These are phyloP conservation scores for Fusarium sp. DNA, from an alignment of 2,329 filamentous ascomycete genomes.

Conservation along the genomic window DNA sequence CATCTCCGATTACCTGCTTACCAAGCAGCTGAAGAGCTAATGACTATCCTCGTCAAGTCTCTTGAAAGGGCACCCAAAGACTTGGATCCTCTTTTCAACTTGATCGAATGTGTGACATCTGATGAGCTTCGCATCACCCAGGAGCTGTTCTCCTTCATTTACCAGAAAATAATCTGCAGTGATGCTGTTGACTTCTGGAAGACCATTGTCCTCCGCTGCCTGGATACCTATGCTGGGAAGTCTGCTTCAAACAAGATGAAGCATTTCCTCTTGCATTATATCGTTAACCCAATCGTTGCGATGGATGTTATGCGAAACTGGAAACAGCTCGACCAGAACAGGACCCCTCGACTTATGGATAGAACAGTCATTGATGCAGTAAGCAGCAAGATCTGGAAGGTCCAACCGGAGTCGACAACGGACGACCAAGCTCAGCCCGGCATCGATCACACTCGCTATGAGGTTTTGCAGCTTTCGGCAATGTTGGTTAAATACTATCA, in stretches of 20 bases:
- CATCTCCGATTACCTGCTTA: constrained; percentile 84
- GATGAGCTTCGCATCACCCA: constrained; percentile 84
- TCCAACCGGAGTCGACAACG: constrained; percentile 80
- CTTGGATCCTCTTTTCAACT: constrained; percentile 82
- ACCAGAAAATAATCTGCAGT: constrained; percentile 82
- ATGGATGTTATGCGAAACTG: constrained; percentile 94
- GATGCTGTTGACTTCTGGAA: constrained; percentile 89
- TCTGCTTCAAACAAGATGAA: constrained; percentile 88
- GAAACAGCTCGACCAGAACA: constrained; percentile 64
- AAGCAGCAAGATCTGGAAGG: constrained; percentile 93
- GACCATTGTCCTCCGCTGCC: constrained; percentile 81
- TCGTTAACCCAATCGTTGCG: constrained; percentile 95
- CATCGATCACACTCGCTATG: constrained; percentile 95
- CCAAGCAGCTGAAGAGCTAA: constrained; percentile 88
- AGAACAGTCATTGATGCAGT: constrained; percentile 88
- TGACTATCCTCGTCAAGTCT: constrained; percentile 84
- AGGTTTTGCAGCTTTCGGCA: constrained; percentile 92
- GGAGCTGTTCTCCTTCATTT: constrained; percentile 83
- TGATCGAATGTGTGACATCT: constrained; percentile 85
- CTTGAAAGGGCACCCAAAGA: constrained; percentile 79
- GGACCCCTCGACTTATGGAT: constrained; percentile 81
- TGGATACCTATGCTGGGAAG: constrained; percentile 86
- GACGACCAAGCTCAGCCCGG: constrained; percentile 87
- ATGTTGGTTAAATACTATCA: constrained; percentile 96
- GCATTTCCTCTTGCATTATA: constrained; percentile 88